phyloP scores from a whole-genome alignment of 2,329 filamentous ascomycete genomes.

The Monosporascus sp. region DNA sequence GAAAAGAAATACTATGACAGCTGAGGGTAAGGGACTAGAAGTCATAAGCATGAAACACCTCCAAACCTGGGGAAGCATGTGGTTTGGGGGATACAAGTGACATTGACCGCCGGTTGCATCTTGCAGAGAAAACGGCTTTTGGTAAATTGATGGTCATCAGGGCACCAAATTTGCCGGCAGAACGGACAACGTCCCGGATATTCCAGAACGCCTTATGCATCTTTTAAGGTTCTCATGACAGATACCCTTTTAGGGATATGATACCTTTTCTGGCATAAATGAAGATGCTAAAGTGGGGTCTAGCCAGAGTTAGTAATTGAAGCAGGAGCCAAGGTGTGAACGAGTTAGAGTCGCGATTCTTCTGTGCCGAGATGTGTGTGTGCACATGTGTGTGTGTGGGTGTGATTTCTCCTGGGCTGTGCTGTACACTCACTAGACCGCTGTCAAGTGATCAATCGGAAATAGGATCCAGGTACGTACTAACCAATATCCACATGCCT shows the following conservation, averaged over 20 bases:
- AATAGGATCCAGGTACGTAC: background rate
- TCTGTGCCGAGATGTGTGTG: background rate
- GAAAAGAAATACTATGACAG: too few relatives aligned
- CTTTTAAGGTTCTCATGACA: background rate
- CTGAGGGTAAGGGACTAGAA: too few relatives aligned
- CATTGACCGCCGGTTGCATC: background rate
- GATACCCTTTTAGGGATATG: background rate
- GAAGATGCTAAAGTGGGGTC: background rate
- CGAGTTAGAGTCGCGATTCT: background rate
- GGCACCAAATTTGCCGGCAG: background rate
- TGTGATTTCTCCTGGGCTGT: background rate
- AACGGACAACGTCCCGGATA: background rate
- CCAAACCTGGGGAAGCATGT: background rate
- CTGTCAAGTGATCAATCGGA: background rate
- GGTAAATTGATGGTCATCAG: background rate
- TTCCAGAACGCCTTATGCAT: background rate
- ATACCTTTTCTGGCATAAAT: background rate
- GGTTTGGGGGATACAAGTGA: background rate
- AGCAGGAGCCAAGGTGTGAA: background rate
- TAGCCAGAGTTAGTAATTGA: background rate
- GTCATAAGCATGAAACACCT: too few relatives aligned
- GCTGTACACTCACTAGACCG: background rate
- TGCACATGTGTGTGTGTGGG: background rate
- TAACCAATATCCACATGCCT: background rate
- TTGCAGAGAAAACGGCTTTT: background rate